Base-by-base conservation (phyloP, 345 rosid genomes). In the Ricinus communis region DNA sequence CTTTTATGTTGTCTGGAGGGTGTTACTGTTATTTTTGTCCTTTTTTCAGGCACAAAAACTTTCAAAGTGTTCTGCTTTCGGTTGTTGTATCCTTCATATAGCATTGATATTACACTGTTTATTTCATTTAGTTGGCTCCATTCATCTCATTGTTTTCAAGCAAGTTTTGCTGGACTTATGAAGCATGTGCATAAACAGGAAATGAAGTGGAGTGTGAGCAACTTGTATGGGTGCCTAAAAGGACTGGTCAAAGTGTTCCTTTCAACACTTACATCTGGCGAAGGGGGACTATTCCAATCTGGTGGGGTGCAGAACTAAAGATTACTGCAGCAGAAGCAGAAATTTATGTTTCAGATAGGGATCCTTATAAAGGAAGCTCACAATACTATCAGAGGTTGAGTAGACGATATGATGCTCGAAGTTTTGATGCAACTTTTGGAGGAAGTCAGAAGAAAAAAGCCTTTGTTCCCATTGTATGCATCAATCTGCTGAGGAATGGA, bases 241-340 rank as follows among this genome's bases (percentile, higher is more conserved):
- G 60, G 76, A 59, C 87, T 19, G 89, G 88, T 77, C 93, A 82
- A 78, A 87, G 92, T 79, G 71, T 90, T 77, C 93, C 93, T 80
- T 95, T 92, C 74, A 95, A 81, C 73, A 87, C 93, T 24, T 90
- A 87, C 70, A 82, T 90, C 45, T 95, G 97, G 99, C 90, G 97
- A 61, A 89, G 97, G 65, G 99, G 99, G 74, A 92, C 99, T 49
- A 92, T 92, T 53, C 97, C 99, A 19, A 92, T 95, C 38, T 95
- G 99, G 99, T 92, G 99, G 99, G 97, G 99, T 84, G 97, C 99
- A 49, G 97, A 95, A 70, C 69, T 95, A 73, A 95, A 92, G 83
- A 80, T 94, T 41, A 92, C 93, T 31, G 91, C 97, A 31, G 92
- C 96, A 61, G 99, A 95, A 83, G 99, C 99, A 66, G 99, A 92